Evolutionary conservation across 2,329 filamentous ascomycete species (phyloP), one percentile per base, ranked within the genome.

Genomic region (Aspergillus proliferans): DNA sequence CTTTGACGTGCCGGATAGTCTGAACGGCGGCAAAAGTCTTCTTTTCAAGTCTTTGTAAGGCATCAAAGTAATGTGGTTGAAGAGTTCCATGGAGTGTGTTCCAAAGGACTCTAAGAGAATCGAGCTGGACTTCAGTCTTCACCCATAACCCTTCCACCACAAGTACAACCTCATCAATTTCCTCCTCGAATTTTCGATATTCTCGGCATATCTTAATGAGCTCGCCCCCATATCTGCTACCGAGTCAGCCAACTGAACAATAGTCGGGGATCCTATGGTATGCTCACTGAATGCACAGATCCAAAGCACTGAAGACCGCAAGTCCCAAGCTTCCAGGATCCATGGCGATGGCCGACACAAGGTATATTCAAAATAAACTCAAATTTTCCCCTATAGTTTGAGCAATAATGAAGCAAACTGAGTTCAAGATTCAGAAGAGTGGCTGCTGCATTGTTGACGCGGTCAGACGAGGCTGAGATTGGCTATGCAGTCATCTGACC

Each of bases 61-160:
- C 45, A 30, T 14, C 52, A 21, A 22, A 55, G 24, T 50, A 54
- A 52, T 18, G 48, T 47, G 14, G 44, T 34, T 7, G 54, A 50
- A 43, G 30, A 18, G 14, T 39, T 39, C 7, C 58, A 40, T 39
- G 55, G 59, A 47, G 48, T 43, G 43, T 43, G 34, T 10, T 24
- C 39, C 47, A 53, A 7, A 62, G 48, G n/a, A 41, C 47, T 34
- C 47, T 41, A 19, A 64, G 45, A 21, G 62, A 59, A 8, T 57
- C 45, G 5, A 65, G 56, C 41, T 65, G 62, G n/a, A 44, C 45
- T 40, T 53, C 56, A 8, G 55, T 62, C 18, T 51, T 51, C 9
- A 50, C 42, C 59, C 55, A 59, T 34, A 48, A 41, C 18, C 51
- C 41, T 26, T 43, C 19, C 18, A 43, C 24, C 12, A 12, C 12